phyloP scores from a whole-genome alignment of 352 stramenopile species.

The Globisporangium heterothallicum region DNA sequence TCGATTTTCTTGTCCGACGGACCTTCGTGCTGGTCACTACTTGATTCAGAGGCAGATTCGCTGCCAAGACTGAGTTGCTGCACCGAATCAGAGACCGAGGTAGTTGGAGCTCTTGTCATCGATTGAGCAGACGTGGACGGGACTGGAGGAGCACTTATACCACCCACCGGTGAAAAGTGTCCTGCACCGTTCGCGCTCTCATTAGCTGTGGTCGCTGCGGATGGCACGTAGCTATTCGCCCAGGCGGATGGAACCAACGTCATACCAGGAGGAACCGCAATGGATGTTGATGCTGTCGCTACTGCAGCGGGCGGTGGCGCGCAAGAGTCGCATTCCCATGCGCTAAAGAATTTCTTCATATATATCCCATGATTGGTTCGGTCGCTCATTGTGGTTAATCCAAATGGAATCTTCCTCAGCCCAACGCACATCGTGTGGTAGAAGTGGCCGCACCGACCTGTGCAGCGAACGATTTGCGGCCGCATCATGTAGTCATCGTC shows the following conservation, averaged over 20 bases:
- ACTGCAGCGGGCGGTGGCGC: conserved; percentile 5
- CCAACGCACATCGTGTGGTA: conserved; percentile 79
- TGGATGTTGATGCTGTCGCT: background rate
- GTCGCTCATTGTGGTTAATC: conserved; percentile 76
- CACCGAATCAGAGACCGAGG: background rate
- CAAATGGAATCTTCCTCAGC: conserved; percentile 75
- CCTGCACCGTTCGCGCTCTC: background rate
- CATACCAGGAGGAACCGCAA: conserved; percentile 36
- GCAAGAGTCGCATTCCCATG: conserved; percentile 67
- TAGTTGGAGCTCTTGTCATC: background rate
- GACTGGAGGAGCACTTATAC: no score
- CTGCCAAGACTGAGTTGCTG: background rate
- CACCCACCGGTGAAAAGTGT: background rate
- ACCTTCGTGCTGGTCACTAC: conserved; percentile 3
- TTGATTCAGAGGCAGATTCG: background rate
- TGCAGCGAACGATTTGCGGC: conserved; percentile 62
- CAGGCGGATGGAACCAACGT: conserved; percentile 39
- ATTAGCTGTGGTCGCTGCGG: background rate
- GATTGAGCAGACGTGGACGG: conserved; percentile 1
- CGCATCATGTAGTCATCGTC: conserved; percentile 85
- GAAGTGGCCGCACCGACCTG: conserved; percentile 33
- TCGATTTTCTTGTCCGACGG: conserved; percentile 37
- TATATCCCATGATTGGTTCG: conserved; percentile 75
- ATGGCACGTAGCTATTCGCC: conserved; percentile 15
- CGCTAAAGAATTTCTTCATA: conserved; percentile 80